A percentile compares a stretch with the other conserved stretches of the same genome.
Evolutionary conservation across 257 asterid genomes (phyloP).

Genomic region (Knoxia roxburghii): DNA sequence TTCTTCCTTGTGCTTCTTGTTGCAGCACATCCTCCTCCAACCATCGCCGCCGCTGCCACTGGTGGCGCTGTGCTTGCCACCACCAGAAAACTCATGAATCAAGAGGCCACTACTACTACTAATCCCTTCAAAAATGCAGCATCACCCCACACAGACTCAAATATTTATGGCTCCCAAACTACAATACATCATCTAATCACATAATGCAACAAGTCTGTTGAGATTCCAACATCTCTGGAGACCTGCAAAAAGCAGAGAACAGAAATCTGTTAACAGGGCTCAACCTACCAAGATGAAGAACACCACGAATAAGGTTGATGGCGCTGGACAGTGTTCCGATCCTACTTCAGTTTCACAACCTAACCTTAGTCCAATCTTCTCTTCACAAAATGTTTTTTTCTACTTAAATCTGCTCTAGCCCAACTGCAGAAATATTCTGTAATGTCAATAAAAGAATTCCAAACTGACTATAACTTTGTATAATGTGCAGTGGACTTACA

Average conservation of each 20-base stretch:
- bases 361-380: not conserved
- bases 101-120: no score
- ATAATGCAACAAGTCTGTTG: constrained; percentile 60
- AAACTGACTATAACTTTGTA: no score
- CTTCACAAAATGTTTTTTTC: not conserved
- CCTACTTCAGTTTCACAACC: not conserved
- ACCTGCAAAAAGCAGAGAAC: constrained; percentile 40
- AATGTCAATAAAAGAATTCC: not conserved
- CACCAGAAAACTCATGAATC: no score
- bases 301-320: not conserved
- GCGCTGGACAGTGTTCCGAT: not conserved
- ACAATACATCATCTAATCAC: constrained; percentile 28
- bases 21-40: no score
- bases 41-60: no score
- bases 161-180: no score
- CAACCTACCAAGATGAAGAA: not conserved
- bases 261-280: constrained; percentile 9
- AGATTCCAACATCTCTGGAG: constrained; percentile 73
- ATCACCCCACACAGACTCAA: no score
- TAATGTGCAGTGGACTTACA: constrained; percentile 43
- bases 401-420: not conserved
- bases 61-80: no score
- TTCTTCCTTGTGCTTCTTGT: no score
- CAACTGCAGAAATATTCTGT: not conserved
- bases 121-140: no score